Evolutionary conservation across 225 moss, liverwort and hornwort genomes (phyloP), one percentile per base, ranked within the genome.

Genomic region (Pleurozium schreberi): DNA sequence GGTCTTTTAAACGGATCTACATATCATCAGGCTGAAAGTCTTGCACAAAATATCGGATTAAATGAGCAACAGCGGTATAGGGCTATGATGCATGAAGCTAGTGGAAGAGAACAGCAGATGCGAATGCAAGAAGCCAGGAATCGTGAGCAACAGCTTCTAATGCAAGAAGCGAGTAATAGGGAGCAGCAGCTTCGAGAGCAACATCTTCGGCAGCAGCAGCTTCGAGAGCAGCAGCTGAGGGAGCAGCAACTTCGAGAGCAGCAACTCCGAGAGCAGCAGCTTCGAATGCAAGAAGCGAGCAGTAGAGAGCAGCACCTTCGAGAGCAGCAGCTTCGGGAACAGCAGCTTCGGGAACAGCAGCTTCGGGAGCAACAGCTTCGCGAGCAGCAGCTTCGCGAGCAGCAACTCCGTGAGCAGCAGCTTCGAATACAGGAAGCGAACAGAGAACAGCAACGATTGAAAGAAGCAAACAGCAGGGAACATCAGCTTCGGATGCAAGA

Each of bases 1-100:
- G 96, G 96, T n/a, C 91, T 95, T 65, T 87, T 97, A 83, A 96
- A 98, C 90, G 98, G 98, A 77, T 93, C 97, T 75, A 92, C 91
- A 64, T 94, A 91, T 86, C 91, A 90, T 64, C 93, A 94, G 69
- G 85, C 73, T 68, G 92, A 91, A 50, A 50, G 91, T 81, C 84
- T 91, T 40, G 89, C 92, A n/a, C 96, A 95, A 75, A 95, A 91
- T 68, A 78, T 93, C 81, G 88, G 95, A 57, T 66, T 94, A 84
- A 42, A 87, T 70, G 93, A 94, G 88, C 94, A 95, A 83, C 96
- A 94, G 85, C 95, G 92, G 82, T 88, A 87, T 50, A 88, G 91
- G 91, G 93, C 93, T 86, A 84, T 93, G 88, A 91, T 91, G 89
- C 92, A 95, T 80, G 94, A 92, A 90, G 94, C 90, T 53, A 88